Percentiles rank a stretch among this genome's conserved stretches.
phyloP scores from a whole-genome alignment of 768 basidiomycete species.

The Tulasnella sp. region DNA sequence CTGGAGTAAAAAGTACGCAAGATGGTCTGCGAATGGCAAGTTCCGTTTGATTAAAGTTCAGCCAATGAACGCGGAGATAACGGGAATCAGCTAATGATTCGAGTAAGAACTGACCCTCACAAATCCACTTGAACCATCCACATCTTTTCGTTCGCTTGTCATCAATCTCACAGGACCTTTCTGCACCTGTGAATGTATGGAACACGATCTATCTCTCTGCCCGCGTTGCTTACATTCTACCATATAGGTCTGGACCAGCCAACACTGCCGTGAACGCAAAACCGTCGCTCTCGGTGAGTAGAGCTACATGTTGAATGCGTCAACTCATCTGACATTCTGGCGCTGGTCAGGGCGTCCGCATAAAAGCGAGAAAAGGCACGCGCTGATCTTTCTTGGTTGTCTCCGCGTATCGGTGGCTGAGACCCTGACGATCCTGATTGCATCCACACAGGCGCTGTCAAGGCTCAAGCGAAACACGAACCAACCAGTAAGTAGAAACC shows the following conservation, averaged over 20 bases:
- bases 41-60: too few species aligned
- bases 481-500: conserved; percentile 43
- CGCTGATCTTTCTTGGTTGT: background rate
- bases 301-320: background rate
- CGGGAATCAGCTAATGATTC: too few species aligned
- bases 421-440: conserved; percentile 11
- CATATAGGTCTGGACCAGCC: conserved; percentile 14
- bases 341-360: conserved; percentile 42
- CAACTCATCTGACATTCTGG: background rate
- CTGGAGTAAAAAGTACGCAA: too few species aligned
- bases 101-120: too few species aligned
- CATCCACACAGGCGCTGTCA: conserved; percentile 40
- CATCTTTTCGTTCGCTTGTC: too few species aligned
- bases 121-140: too few species aligned
- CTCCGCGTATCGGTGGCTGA: background rate
- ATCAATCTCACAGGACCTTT: conserved; percentile 15
- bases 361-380: conserved; percentile 76
- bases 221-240: too few species aligned
- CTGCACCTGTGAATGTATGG: conserved; percentile 14
- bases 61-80: too few species aligned
- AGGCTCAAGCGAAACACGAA: conserved; percentile 89
- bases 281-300: conserved; percentile 10
- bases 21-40: too few species aligned
- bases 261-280: conserved; percentile 10
- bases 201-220: background rate